phyloP scores from a whole-genome alignment of 2,329 filamentous ascomycete genomes.

The Trichoderma polysporum region DNA sequence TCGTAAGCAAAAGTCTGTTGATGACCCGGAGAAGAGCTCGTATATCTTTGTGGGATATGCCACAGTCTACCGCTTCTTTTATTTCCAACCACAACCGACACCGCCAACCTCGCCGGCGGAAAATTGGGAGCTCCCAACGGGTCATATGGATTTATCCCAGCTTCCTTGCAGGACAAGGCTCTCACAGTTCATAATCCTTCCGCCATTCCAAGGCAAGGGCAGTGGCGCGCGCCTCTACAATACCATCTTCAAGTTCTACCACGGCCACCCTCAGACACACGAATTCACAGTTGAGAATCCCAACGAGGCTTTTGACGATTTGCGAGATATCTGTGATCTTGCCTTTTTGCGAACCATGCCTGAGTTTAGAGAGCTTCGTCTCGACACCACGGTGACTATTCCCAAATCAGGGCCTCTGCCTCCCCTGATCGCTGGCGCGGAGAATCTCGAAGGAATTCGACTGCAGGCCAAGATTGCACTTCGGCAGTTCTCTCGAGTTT shows the following conservation, averaged over 20 bases:
- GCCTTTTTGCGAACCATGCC: constrained; percentile 59
- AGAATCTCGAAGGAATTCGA: constrained; percentile 57
- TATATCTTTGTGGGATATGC: constrained; percentile 88
- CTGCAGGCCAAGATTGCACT: constrained; percentile 67
- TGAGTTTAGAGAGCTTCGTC: constrained; percentile 55
- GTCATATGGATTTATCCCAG: constrained; percentile 53
- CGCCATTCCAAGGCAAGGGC: constrained; percentile 78
- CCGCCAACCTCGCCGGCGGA: constrained; percentile 41
- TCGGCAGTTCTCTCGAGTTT: constrained; percentile 71
- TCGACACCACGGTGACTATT: constrained; percentile 54
- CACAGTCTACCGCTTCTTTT: constrained; percentile 86
- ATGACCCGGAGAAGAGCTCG: constrained; percentile 47
- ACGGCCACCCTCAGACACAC: constrained; percentile 64
- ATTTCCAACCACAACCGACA: constrained; percentile 51
- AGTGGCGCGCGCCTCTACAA: constrained; percentile 80
- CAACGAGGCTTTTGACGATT: constrained; percentile 78
- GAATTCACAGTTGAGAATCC: constrained; percentile 95
- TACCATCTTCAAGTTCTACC: constrained; percentile 69
- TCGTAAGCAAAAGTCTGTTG: constrained; percentile 54
- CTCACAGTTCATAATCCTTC: constrained; percentile 89
- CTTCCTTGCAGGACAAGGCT: constrained; percentile 79
- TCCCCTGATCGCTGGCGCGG: constrained; percentile 56
- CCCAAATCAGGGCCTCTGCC: constrained; percentile 50
- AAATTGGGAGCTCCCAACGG: constrained; percentile 46
- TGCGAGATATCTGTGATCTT: constrained; percentile 74